Conservation (phyloP, 1,139 yeast genomes). For the Suhomyces atakaporum region DNA sequence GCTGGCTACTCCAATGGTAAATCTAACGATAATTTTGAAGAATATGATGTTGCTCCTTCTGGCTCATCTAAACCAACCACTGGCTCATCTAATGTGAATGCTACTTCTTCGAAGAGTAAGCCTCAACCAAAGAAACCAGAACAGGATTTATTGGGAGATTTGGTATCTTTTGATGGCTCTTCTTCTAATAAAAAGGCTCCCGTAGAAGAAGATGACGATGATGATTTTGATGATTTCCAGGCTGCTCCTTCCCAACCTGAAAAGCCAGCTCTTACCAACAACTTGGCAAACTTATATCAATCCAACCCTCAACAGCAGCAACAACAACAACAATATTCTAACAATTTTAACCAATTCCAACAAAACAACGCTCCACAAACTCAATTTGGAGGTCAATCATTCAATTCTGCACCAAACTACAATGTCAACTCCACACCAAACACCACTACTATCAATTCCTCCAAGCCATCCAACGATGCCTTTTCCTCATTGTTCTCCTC, state of each 20-base stretch:
- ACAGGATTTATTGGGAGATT: constrained; percentile 53
- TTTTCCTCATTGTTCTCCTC: constrained; percentile 78
- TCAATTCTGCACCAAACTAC: constrained; percentile 28
- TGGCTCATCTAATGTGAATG: constrained; percentile 44
- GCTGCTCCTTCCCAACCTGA: constrained; percentile 58
- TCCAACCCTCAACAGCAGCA: constrained; percentile 22
- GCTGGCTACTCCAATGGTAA: constrained; percentile 43
- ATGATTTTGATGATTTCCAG: constrained; percentile 94
- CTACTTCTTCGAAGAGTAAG: constrained; percentile 27
- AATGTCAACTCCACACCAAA: constrained; percentile 18
- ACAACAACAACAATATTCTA: constrained; percentile 20
- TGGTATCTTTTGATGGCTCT: constrained; percentile 52
- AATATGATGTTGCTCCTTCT: constrained; percentile 58
- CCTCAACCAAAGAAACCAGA: constrained; percentile 31
- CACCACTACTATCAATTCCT: constrained; percentile 29
- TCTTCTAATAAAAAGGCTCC: constrained; percentile 23
- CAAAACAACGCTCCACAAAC: constrained; percentile 16
- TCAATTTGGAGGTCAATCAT: constrained; percentile 12
- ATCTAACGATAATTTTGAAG: constrained; percentile 59
- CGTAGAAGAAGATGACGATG: constrained; percentile 51
- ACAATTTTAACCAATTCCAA: constrained; percentile 15
- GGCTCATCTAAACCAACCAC: constrained; percentile 44
- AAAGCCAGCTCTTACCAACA: constrained; percentile 33
- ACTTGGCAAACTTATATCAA: constrained; percentile 43
- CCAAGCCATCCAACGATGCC: constrained; percentile 60